Base-by-base conservation (phyloP, 1,139 yeast species). In the Protomyces arabidopsidicola region DNA sequence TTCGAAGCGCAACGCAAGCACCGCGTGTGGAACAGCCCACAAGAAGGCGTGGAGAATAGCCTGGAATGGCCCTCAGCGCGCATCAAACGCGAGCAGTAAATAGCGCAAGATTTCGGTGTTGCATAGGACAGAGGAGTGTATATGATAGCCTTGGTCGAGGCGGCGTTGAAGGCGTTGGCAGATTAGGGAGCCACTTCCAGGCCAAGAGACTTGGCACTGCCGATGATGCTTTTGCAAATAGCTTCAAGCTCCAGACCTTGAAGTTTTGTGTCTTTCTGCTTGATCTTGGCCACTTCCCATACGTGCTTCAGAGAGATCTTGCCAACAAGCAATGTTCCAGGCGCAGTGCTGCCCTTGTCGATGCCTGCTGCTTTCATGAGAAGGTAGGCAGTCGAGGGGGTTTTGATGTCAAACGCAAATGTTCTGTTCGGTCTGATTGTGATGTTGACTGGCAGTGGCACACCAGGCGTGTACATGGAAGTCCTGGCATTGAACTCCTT, bases 401-500 rank as follows among this genome's bases (percentile, higher is more conserved):
- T 83, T 73, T 89, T 90, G 80, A 88, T 80, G 70, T 88, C 96
- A 74, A 93, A 93, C 1, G 85, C 75, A 74, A 93, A 93, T 0
- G 93, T 74, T 75, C 99, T 82, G 75, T 93, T 98, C n/a, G 98
- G 97, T 72, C 85, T 87, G 53, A 93, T 90, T 0, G 87, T 85
- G 64, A 93, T 82, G 52, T 86, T 77, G 53, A 90, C 93, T 0
- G 98, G 98, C 56, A 93, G 82, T 14, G 98, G 98, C 1, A 84
- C 84, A 55, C 96, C 97, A 24, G 95, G 90, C 65, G 82, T 82
- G 72, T 82, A 86, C 70, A 85, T 85, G 16, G 97, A 96, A 14
- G 98, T 90, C 76, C 97, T 85, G 53, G 98, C 98, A 75, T 95
- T 93, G 79, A 95, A 95, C 75, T 93, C 98, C 76, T 93, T 95